Evolutionary conservation across 495 filamentous ascomycete species (phyloP).

Genomic region (Hypoxylon crocopeplum): DNA sequence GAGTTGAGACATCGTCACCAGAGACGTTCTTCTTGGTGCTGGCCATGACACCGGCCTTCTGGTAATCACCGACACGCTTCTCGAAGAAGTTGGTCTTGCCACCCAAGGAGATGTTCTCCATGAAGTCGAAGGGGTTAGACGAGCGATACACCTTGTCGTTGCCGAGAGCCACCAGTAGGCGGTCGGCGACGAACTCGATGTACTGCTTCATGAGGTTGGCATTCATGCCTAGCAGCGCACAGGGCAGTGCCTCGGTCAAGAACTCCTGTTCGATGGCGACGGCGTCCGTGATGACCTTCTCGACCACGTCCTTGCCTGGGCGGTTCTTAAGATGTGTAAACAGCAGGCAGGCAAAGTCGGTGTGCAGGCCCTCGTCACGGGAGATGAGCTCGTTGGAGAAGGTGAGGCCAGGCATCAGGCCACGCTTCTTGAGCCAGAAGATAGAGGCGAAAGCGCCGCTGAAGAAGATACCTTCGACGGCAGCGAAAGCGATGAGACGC

Average conservation of each 20-base stretch:
- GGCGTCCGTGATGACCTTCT: conserved; percentile 91
- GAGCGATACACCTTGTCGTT: conserved; percentile 92
- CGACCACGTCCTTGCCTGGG: conserved; percentile 77
- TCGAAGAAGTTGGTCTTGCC: conserved; percentile 99
- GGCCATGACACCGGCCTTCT: conserved; percentile 98
- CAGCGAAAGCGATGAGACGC: conserved; percentile 95
- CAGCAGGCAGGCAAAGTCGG: conserved; percentile 96
- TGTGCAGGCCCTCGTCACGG: conserved; percentile 98
- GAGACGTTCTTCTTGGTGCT: conserved; percentile 79
- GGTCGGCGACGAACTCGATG: conserved; percentile 98
- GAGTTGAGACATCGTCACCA: conserved; percentile 53
- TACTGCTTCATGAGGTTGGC: conserved; percentile 97
- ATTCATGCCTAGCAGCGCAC: conserved; percentile 96
- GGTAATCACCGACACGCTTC: conserved; percentile 99
- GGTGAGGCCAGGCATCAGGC: conserved; percentile 96
- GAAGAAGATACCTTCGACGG: conserved; percentile 99
- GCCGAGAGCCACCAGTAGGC: conserved; percentile 88
- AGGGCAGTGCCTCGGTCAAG: conserved; percentile 92
- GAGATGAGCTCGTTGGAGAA: conserved; percentile 99
- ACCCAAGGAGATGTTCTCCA: conserved; percentile 98
- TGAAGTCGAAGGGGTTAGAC: conserved; percentile 98
- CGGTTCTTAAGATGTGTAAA: conserved; percentile 95
- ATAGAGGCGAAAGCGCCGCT: conserved; percentile 98
- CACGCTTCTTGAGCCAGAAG: conserved; percentile 99
- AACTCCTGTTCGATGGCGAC: conserved; percentile 97